Evolutionary conservation across 2,329 filamentous ascomycete species (phyloP), one percentile per base, ranked within the genome.

Genomic region (Ophiostoma montium): DNA sequence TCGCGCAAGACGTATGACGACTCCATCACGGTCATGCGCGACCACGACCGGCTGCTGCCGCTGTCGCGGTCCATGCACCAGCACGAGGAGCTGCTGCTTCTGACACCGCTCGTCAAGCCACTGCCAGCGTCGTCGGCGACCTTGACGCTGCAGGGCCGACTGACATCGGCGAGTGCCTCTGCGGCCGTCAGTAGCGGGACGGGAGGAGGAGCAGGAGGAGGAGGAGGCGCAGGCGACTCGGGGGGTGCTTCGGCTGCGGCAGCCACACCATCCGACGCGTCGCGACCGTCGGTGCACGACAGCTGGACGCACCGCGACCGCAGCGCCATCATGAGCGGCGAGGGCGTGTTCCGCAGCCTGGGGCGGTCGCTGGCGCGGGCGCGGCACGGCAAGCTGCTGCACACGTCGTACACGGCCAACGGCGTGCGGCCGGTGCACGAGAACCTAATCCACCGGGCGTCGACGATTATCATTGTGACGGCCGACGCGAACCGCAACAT

Each of bases 341-440:
- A 96, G 65, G 82, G 85, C 30, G 88, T 96, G 0, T 96, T 96
- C 58, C 76, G 87, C 57, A 88, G 95, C 61, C 74, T 96, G 21
- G 90, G 90, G 1, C 78, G 86, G 57, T 86, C 86, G 7, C 69
- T 96, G n/a, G 89, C 90, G 11, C 76, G 90, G 47, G 84, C 88
- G 55, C 74, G 89, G 19, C 87, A 85, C 57, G 87, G 89, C 18
- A 86, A 92, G 59, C 78, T 95, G 6, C 69, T 95, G 15, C 88
- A 96, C 63, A 95, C 90, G 1, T 95, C 89, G 12, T 96, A 96
- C 61, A 95, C 90, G 0, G 86, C 88, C 1, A 94, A 95, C 57
- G 89, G 89, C 13, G 82, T 96, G 3, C 76, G 89, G 35, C 89
- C 89, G 63, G 85, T 95, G 1, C 90, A 96, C 61, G 90, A 96